Conservation (phyloP, 2,329 filamentous ascomycete species). For the Bisporella sp. region DNA sequence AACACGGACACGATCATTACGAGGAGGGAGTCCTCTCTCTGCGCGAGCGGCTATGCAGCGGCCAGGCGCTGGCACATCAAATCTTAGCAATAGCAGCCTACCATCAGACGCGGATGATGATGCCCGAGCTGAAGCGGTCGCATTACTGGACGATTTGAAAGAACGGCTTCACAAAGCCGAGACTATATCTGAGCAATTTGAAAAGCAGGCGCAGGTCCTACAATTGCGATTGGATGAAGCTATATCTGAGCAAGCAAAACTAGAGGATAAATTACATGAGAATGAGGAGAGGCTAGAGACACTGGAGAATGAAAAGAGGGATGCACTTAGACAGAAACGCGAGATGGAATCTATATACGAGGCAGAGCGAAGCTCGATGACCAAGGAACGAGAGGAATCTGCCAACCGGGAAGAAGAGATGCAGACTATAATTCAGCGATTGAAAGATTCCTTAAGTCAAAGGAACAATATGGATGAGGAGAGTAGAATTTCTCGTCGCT, state of each 20-base stretch:
- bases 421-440: conserved; percentile 78
- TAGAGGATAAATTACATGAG: conserved; percentile 86
- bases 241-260: conserved; percentile 70
- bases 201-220: conserved; percentile 78
- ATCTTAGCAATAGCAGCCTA: conserved; percentile 22
- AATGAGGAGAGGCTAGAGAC: conserved; percentile 76
- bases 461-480: conserved; percentile 51
- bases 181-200: conserved; percentile 66
- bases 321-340: conserved; percentile 73
- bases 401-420: conserved; percentile 80
- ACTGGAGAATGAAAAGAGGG: conserved; percentile 78
- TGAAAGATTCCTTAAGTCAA: conserved; percentile 84
- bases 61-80: conserved; percentile 32
- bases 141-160: conserved; percentile 77
- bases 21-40: conserved; percentile 60
- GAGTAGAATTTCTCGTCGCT: conserved; percentile 50
- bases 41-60: conserved; percentile 65
- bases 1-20: conserved; percentile 58
- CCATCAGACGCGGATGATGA: conserved; percentile 56
- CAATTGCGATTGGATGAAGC: conserved; percentile 84
- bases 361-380: conserved; percentile 76
- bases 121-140: conserved; percentile 70
- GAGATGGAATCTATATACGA: conserved; percentile 94
- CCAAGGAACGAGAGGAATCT: conserved; percentile 89
- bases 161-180: conserved; percentile 78